phyloP scores from a whole-genome alignment of 139 green algal species.

The Volvox africanus region DNA sequence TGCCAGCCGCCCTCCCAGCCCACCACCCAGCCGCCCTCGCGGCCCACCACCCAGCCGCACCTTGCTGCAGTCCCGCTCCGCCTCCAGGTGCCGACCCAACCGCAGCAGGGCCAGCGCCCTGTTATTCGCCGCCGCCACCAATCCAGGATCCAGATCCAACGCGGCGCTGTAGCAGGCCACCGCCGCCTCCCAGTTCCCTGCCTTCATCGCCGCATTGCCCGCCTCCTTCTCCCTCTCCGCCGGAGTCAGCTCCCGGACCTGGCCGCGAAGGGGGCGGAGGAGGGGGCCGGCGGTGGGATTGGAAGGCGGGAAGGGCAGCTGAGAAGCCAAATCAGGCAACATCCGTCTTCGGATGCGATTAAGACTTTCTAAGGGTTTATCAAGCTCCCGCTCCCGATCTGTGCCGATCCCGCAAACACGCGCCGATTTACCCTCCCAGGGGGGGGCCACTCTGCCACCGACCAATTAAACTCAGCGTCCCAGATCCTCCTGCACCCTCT shows the following conservation, averaged over 20 bases:
- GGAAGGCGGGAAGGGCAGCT: not conserved
- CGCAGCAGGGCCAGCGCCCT: conserved; percentile 82
- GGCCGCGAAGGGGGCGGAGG: not conserved
- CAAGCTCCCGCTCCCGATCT: too few species aligned
- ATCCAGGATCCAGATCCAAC: conserved; percentile 61
- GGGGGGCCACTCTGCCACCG: too few species aligned
- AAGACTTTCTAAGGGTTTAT: too few species aligned
- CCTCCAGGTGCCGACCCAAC: conserved; percentile 68
- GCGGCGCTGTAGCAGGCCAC: conserved; percentile 62
- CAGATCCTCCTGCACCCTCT: too few species aligned
- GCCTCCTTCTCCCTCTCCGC: conserved; percentile 77
- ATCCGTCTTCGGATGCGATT: too few species aligned
- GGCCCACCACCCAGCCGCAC: conserved; percentile 46
- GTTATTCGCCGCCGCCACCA: conserved; percentile 82
- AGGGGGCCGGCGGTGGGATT: too few species aligned
- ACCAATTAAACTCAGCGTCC: too few species aligned
- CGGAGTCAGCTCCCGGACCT: conserved; percentile 56
- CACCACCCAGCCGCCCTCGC: too few species aligned
- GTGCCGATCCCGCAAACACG: too few species aligned
- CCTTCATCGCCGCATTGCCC: conserved; percentile 86
- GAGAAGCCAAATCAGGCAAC: not conserved
- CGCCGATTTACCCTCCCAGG: too few species aligned
- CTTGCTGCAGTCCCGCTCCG: conserved; percentile 65
- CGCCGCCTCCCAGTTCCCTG: conserved; percentile 72
- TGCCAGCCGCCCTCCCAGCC: too few species aligned